Evolutionary conservation across 768 basidiomycete species (phyloP).

Genomic region (Amanita fuliginea): DNA sequence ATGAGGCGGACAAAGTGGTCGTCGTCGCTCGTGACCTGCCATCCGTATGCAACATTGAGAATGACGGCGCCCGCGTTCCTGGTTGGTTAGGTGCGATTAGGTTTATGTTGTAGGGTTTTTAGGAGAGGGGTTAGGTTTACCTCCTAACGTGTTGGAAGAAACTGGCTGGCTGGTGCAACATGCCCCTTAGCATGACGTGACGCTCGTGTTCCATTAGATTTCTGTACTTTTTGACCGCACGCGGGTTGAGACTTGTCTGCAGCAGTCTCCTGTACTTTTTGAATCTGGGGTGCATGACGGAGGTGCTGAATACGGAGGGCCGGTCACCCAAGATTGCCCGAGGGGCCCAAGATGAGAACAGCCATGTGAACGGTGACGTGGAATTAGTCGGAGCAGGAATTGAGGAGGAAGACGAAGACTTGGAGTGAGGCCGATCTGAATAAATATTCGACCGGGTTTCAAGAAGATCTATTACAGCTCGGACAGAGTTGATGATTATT

Average conservation of each 20-base stretch:
- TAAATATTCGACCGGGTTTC: conserved; percentile 36
- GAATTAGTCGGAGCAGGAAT: neutral
- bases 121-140: conserved; percentile 10
- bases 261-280: conserved; percentile 25
- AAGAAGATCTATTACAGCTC: conserved; percentile 32
- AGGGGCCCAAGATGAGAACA: conserved; percentile 6
- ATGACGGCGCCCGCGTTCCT: conserved; percentile 25
- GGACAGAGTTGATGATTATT: conserved; percentile 35
- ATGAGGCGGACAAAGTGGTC: conserved; percentile 22
- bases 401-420: conserved; percentile 10
- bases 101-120: neutral
- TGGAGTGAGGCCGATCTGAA: conserved; percentile 31
- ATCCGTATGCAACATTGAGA: conserved; percentile 30
- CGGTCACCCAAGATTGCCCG: conserved; percentile 20
- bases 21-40: conserved; percentile 21
- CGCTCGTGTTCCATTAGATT: conserved; percentile 20
- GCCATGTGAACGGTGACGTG: conserved; percentile 8
- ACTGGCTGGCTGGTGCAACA: conserved; percentile 18
- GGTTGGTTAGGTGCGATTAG: conserved; percentile 6
- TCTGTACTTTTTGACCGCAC: conserved; percentile 21
- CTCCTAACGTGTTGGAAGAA: conserved; percentile 20
- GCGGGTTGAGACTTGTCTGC: conserved; percentile 23
- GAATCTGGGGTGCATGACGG: conserved; percentile 20
- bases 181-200: conserved; percentile 16
- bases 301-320: conserved; percentile 20